Conservation (phyloP, 2,329 filamentous ascomycete genomes). For the Cercospora brassicicola region DNA sequence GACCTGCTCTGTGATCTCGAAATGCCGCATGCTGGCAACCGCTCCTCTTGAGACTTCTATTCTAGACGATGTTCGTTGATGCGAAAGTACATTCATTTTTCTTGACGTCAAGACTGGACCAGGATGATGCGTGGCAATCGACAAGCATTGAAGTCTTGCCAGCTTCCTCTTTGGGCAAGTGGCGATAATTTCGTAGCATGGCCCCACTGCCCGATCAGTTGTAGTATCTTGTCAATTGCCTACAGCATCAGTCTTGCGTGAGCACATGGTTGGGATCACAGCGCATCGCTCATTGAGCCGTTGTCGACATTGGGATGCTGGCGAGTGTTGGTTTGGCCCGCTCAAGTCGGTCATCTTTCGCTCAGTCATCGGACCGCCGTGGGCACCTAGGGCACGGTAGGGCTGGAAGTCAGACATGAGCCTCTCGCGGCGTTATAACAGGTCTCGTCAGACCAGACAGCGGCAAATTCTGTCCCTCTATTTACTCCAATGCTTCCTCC, state of each 20-base stretch:
- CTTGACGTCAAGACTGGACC: not conserved
- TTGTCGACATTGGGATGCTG: not conserved
- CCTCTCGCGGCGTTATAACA: not conserved
- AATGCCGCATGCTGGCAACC: no score
- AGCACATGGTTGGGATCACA: not conserved
- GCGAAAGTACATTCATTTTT: not conserved
- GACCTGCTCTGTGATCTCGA: no score
- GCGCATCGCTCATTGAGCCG: not conserved
- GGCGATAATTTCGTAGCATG: not conserved
- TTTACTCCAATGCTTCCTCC: not conserved
- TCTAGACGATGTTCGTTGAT: not conserved
- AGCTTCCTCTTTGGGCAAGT: constrained; percentile 14
- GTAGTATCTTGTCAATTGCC: not conserved
- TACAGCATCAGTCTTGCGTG: not conserved
- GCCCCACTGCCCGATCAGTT: not conserved
- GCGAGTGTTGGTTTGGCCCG: not conserved
- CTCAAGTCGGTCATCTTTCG: no score
- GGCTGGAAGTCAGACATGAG: no score
- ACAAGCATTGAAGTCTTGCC: constrained; percentile 6
- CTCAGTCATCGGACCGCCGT: no score
- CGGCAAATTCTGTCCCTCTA: no score
- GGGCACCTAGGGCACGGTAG: no score
- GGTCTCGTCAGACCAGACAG: not conserved
- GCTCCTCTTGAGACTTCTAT: not conserved
- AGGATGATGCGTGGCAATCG: not conserved